A percentile compares a stretch with the other conserved stretches of the same genome.
Evolutionary conservation across 805 yeast genomes (phyloP).

Genomic region (Huiozyma sinensis): DNA sequence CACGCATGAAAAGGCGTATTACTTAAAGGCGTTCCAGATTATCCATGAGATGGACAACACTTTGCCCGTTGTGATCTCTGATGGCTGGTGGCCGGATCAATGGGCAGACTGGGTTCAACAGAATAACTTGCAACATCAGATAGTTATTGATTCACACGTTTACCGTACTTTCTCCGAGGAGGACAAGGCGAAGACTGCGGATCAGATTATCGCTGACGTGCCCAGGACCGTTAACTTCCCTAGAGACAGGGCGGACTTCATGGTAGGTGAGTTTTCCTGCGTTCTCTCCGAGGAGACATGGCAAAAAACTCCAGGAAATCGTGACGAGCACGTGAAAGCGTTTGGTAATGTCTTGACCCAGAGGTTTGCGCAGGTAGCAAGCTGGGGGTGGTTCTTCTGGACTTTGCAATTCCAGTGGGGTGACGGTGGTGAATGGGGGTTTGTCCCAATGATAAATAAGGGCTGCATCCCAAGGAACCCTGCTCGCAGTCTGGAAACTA

Average conservation of each 20-base stretch:
- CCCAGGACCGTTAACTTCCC: conserved; percentile 38
- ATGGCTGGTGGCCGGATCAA: conserved; percentile 86
- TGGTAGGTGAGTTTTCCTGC: conserved; percentile 87
- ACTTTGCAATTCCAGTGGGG: conserved; percentile 79
- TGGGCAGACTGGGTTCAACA: conserved; percentile 56
- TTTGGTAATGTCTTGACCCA: conserved; percentile 51
- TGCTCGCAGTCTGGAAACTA: conserved; percentile 12
- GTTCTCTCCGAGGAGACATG: conserved; percentile 72
- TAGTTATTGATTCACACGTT: conserved; percentile 74
- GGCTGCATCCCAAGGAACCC: conserved; percentile 38
- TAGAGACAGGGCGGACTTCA: conserved; percentile 46
- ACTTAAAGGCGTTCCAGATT: conserved; percentile 48
- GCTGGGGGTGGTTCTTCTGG: conserved; percentile 81
- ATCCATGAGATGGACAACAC: conserved; percentile 45
- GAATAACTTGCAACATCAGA: conserved; percentile 37
- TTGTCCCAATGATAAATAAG: conserved; percentile 58
- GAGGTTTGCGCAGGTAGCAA: conserved; percentile 42
- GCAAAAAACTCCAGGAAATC: conserved; percentile 37
- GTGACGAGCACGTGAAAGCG: conserved; percentile 45
- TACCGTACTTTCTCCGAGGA: conserved; percentile 76
- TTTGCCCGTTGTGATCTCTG: conserved; percentile 73
- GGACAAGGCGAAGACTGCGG: conserved; percentile 58
- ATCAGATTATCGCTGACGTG: conserved; percentile 50
- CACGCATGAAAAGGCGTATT: conserved; percentile 46
- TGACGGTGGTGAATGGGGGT: conserved; percentile 96